Evolutionary conservation across 495 filamentous ascomycete genomes (phyloP).

Genomic region (Aspergillus ostianus): DNA sequence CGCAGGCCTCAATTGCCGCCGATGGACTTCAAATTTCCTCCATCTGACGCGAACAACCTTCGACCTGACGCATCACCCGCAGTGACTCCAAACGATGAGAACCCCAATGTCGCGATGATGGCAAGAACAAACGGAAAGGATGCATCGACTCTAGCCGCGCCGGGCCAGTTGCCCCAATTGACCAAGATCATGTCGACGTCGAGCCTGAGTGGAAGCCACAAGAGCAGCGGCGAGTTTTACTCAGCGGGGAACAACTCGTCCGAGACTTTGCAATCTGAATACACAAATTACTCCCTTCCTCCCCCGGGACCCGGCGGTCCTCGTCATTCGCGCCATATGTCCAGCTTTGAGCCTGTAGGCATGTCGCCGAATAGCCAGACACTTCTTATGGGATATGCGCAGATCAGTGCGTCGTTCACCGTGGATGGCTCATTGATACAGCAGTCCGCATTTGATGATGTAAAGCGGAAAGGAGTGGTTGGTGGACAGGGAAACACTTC

Average conservation of each 20-base stretch:
- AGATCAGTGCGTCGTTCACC: slow-evolving; percentile 88
- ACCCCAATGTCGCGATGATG: slow-evolving; percentile 13
- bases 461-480: slow-evolving; percentile 89
- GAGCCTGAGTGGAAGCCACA: slow-evolving; percentile 61
- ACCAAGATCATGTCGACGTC: slow-evolving; percentile 71
- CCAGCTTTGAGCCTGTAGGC: slow-evolving; percentile 49
- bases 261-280: slow-evolving; percentile 91
- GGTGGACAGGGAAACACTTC: slow-evolving; percentile 79
- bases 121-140: slow-evolving; percentile 20
- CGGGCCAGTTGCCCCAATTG: slow-evolving; percentile 57
- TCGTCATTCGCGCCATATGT: slow-evolving; percentile 61
- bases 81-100: slow-evolving; percentile 23
- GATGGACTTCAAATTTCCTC: slow-evolving; percentile 70
- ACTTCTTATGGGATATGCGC: slow-evolving; percentile 97
- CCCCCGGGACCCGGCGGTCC: slow-evolving; percentile 43
- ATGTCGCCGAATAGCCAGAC: slow-evolving; percentile 60
- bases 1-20: slow-evolving; percentile 43
- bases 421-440: slow-evolving; percentile 90
- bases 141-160: slow-evolving; percentile 22
- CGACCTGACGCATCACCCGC: slow-evolving; percentile 39
- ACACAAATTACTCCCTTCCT: slow-evolving; percentile 63
- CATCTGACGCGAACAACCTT: slow-evolving; percentile 31
- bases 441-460: slow-evolving; percentile 86
- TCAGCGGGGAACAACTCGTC: slow-evolving; percentile 89
- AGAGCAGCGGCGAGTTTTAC: slow-evolving; percentile 94